Evolutionary conservation across 441 rosid genomes (phyloP), one percentile per base, ranked within the genome.

Genomic region (Dalechampia spathulata): DNA sequence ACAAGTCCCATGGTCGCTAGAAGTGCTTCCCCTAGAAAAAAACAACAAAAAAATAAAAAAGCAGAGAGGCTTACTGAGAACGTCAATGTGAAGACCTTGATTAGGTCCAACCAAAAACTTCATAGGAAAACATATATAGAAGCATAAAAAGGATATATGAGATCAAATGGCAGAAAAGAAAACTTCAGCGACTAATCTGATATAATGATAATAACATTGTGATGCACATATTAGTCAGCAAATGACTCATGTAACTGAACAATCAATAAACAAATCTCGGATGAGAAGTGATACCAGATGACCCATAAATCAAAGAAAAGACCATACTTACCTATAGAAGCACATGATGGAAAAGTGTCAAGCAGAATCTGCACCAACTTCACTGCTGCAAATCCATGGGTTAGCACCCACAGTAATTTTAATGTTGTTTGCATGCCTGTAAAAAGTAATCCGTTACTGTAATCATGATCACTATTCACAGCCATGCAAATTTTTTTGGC

Each of bases 1-100:
- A 93, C 91, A 63, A 93, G 95, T 59, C 97, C 95, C 26, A 74
- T 65, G 48, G 89, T 90, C 58, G 84, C 77, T 55, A 93, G 64
- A 77, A 87, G 93, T 15, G 84, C 76, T 81, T 93, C 99, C 65
- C 97, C 99, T 93, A 57, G 47, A 77, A 63, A 61, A 56, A 67
- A n/a, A n/a, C n/a, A n/a, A n/a, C n/a, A n/a, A n/a, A n/a, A n/a
- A n/a, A n/a, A n/a, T n/a, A 50, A 56, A 59, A n/a, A 20, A 25
- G 55, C n/a, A 59, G 22, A 16, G 30, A 43, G 22, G 52, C 47
- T 17, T 7, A 43, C 40, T 41, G 1, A 61, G n/a, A 27, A 45
- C 53, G 25, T 37, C 57, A 46, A 1, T 26, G 37, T 57, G 55
- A 32, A 50, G 7, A 40, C 7, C 15, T 21, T 42, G 30, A 23